Base-by-base conservation (phyloP, 345 rosid genomes). In the Erucastrum elatum region DNA sequence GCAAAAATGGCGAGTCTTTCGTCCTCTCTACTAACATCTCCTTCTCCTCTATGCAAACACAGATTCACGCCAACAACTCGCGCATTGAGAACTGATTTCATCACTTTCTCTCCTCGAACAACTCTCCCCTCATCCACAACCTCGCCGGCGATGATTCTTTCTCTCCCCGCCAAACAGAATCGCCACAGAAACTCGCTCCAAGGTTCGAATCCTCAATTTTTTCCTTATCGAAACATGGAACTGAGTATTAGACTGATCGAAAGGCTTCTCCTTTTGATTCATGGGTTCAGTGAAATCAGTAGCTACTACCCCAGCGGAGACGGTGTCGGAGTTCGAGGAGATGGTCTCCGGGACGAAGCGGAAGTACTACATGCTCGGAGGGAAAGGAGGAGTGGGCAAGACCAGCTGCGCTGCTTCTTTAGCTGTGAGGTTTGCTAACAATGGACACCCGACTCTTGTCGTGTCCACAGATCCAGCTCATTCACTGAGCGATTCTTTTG, bases 381-480 rank as follows among this genome's bases (percentile, higher is more conserved):
- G 99, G 27, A 95, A 95, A 83, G 98, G 99, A 74, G 99, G 99
- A 75, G 99, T 95, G 2, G 98, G 99, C 41, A 93, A 95, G 88
- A 93, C 99, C 2, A 93, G 96, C 65, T 91, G 99, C 67, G 99
- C 99, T 78, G 98, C 98, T 85, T 92, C 99, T 63, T 91, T 95
- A 71, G 99, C 97, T 64, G 98, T 95, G 4, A 91, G 90, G 79
- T 91, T 95, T 81, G 97, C 98, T 9, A 92, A 92, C 82, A 91
- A 81, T 84, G 97, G 97, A 64, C 99, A 95, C 80, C 97, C 97
- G 4, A 95, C 98, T 81, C 88, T 95, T 46, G 98, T 92, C 51
- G 99, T 95, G 53, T 95, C 99, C 37, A 95, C 99, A 21, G 97
- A 92, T 87, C 98, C 98, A 39, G 99, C 98, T 2, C 99, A 92